phyloP scores from a whole-genome alignment of 768 basidiomycete genomes.

The Hygrocybe punicea region DNA sequence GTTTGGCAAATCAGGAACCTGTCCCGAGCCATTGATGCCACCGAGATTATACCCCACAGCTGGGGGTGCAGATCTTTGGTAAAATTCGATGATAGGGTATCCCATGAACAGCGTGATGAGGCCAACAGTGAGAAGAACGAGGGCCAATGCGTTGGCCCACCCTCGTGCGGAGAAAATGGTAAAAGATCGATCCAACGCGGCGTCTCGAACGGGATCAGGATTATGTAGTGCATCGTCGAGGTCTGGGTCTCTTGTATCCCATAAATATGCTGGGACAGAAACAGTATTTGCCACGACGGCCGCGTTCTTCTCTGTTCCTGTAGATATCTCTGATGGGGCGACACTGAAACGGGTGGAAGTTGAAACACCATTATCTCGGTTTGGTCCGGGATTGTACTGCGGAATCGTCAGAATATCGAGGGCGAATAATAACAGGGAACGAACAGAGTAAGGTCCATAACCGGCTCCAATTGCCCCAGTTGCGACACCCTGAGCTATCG shows the following conservation, averaged over 20 bases:
- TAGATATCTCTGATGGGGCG: slow-evolving; percentile 42
- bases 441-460: slow-evolving; percentile 85
- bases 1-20: slow-evolving; percentile 72
- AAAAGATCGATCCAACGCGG: slow-evolving; percentile 55
- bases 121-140: slow-evolving; percentile 63
- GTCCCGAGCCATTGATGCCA: slow-evolving; percentile 81
- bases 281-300: slow-evolving; percentile 45
- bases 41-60: slow-evolving; percentile 78
- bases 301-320: slow-evolving; percentile 29
- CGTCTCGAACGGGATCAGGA: slow-evolving; percentile 73
- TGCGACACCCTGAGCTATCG: slow-evolving; percentile 75
- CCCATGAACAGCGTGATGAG: slow-evolving; percentile 81
- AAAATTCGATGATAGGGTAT: slow-evolving; percentile 76
- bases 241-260: slow-evolving; percentile 78
- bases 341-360: slow-evolving; percentile 54
- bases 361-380: slow-evolving; percentile 46
- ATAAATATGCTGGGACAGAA: slow-evolving; percentile 67
- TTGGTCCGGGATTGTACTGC: slow-evolving; percentile 57
- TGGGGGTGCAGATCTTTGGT: slow-evolving; percentile 30
- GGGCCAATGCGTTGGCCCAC: slow-evolving; percentile 72
- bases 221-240: slow-evolving; percentile 89
- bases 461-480: slow-evolving; percentile 73
- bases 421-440: slow-evolving; percentile 23
- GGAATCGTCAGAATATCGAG: slow-evolving; percentile 13
- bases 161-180: slow-evolving; percentile 80